Evolutionary conservation across 495 filamentous ascomycete genomes (phyloP).

Genomic region (Hyaloscypha hepaticicola): DNA sequence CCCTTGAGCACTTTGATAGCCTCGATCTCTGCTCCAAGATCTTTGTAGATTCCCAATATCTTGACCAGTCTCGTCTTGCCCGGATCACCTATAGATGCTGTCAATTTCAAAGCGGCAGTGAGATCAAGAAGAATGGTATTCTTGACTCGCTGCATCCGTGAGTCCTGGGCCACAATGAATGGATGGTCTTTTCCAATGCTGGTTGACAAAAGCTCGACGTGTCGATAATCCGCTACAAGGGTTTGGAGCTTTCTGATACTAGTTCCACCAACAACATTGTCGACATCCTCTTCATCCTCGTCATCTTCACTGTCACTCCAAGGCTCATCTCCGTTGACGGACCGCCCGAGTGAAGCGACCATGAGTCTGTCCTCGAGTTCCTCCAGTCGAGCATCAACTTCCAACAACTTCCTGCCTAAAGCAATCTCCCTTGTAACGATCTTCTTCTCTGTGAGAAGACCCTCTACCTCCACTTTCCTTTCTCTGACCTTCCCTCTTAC

Average conservation of each 20-base stretch:
- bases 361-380: slow-evolving; percentile 74
- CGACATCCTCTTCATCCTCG: slow-evolving; percentile 43
- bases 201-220: slow-evolving; percentile 49
- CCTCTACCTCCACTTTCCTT: slow-evolving; percentile 43
- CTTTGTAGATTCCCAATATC: slow-evolving; percentile 73
- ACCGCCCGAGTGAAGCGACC: slow-evolving; percentile 44
- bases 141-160: slow-evolving; percentile 57
- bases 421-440: slow-evolving; percentile 43
- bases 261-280: slow-evolving; percentile 34
- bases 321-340: slow-evolving; percentile 29
- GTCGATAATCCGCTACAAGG: slow-evolving; percentile 57
- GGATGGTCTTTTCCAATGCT: slow-evolving; percentile 61
- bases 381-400: slow-evolving; percentile 66
- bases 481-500: slow-evolving; percentile 49
- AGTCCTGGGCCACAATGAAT: slow-evolving; percentile 58
- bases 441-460: slow-evolving; percentile 42
- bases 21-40: slow-evolving; percentile 71
- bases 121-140: slow-evolving; percentile 85
- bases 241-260: slow-evolving; percentile 52
- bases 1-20: slow-evolving; percentile 69
- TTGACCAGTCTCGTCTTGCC: slow-evolving; percentile 62
- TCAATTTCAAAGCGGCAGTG: slow-evolving; percentile 73
- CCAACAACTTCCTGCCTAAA: slow-evolving; percentile 65
- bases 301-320: slow-evolving; percentile 44
- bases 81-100: slow-evolving; percentile 50